Conservation (phyloP, 2,329 filamentous ascomycete genomes). For the Botrytis pseudocinerea region DNA sequence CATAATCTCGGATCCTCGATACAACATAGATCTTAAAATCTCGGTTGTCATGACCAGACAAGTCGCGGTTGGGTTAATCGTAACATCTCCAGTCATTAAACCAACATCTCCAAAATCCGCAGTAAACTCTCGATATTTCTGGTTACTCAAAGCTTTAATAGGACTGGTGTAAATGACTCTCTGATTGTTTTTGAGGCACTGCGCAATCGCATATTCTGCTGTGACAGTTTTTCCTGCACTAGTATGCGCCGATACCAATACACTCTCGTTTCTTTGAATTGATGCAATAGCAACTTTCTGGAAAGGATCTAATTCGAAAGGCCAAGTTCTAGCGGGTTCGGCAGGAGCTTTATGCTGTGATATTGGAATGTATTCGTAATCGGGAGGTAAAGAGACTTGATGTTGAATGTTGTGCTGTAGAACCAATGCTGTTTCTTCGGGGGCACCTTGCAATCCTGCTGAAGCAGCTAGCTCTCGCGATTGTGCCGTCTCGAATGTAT, state of each 20-base stretch:
- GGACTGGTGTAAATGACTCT: conserved; percentile 98
- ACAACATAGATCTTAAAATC: conserved; percentile 98
- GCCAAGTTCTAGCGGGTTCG: conserved; percentile 79
- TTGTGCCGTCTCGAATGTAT: conserved; percentile 92
- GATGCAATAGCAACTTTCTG: conserved; percentile 92
- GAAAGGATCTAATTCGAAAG: conserved; percentile 95
- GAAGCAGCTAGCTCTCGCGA: conserved; percentile 80
- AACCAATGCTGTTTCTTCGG: conserved; percentile 61
- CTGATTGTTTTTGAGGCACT: conserved; percentile 96
- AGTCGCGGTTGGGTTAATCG: conserved; percentile 96
- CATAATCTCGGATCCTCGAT: conserved; percentile 98
- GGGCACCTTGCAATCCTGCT: conserved; percentile 38
- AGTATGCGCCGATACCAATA: conserved; percentile 94
- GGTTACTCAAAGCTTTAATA: conserved; percentile 97
- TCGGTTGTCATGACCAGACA: conserved; percentile 99
- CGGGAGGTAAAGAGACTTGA: conserved; percentile 90
- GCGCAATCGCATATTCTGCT: conserved; percentile 96
- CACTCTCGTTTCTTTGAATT: conserved; percentile 94
- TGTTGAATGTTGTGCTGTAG: conserved; percentile 97
- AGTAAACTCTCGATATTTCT: conserved; percentile 96
- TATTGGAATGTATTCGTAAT: conserved; percentile 93
- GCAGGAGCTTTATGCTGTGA: conserved; percentile 90
- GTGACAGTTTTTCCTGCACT: conserved; percentile 98
- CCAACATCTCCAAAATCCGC: conserved; percentile 96
- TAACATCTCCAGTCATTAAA: conserved; percentile 98